Evolutionary conservation across 495 filamentous ascomycete species (phyloP), one percentile per base, ranked within the genome.

Genomic region (Articulospora tetracladia): DNA sequence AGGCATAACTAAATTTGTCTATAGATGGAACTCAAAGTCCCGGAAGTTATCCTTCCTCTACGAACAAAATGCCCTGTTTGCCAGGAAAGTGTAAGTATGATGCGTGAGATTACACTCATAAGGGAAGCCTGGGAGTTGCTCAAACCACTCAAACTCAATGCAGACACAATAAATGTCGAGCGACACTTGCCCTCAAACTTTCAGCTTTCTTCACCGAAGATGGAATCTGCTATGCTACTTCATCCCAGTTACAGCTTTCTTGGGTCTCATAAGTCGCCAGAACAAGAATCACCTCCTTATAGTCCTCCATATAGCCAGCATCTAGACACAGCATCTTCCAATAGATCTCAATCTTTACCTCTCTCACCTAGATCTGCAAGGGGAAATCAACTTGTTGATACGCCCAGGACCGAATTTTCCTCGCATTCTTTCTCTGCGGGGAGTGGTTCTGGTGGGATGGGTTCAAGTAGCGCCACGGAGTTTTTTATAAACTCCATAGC

Each of bases 101-200:
- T 66, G 47, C 68, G 71, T n/a, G 72, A 74, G 30, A 57, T 73
- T 15, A 58, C 67, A 17, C 19, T 69, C 2, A 64, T 55, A 3
- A 65, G 71, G 44, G 58, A 68, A 23, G 67, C 61, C 17, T 74
- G 68, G 68, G 72, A 74, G 11, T 59, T 68, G 0, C 56, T 74
- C 1, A 68, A 68, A 20, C 64, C 72, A 1, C 65, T 74, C 19
- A 69, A 69, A 7, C 59, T 65, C 11, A 69, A 71, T 44, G 67
- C 67, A 2, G 72, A 73, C 54, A 68, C 69, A 1, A 67, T 74
- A 44, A 70, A 71, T 51, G 62, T 73, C 26, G 71, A 74, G 55
- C 55, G 72, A 2, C 72, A 74, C 55, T 51, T 72, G 15, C 65
- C 66, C 23, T 68, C 58, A 1, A 62, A 69, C 32, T 74, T 74